Percentiles rank a stretch among this genome's conserved stretches.
These are phyloP conservation scores for Colletotrichum destructivum DNA, from an alignment of 2,329 filamentous ascomycete genomes.

Conservation along the genomic window DNA sequence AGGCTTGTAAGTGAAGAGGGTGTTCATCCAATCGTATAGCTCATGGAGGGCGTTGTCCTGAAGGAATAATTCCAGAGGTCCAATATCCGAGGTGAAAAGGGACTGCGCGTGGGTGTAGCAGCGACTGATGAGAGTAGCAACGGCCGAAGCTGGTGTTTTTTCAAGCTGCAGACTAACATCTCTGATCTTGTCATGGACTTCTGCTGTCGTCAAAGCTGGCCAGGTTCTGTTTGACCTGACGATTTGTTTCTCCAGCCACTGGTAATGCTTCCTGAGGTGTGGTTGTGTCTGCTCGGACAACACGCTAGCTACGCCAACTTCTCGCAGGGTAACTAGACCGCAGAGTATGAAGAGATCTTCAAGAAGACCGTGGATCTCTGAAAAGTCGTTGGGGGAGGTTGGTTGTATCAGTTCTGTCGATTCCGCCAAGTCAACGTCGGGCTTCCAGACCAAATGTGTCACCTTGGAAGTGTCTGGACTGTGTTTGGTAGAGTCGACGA, in stretches of 20 bases:
- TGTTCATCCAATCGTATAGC: constrained; percentile 38
- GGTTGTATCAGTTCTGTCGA: neutral
- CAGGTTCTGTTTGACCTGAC: neutral
- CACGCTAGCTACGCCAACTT: neutral
- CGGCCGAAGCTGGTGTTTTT: neutral
- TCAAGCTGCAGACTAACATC: neutral
- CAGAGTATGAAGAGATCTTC: constrained; percentile 21
- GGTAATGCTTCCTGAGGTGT: constrained; percentile 6
- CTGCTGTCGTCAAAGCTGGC: neutral
- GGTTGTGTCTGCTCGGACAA: neutral
- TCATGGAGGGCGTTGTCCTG: constrained; percentile 25
- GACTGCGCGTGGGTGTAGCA: constrained; percentile 15
- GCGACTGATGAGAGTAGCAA: constrained; percentile 18
- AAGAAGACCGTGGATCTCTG: neutral
- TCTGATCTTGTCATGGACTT: neutral
- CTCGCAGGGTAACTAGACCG: neutral
- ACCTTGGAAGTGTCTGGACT: neutral
- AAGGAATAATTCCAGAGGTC: constrained; percentile 22
- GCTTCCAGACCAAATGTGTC: neutral
- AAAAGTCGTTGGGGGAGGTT: neutral
- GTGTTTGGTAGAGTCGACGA: neutral
- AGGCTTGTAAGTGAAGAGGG: constrained; percentile 16
- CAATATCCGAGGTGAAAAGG: neutral
- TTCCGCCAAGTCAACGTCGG: neutral
- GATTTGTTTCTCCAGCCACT: constrained; percentile 8